phyloP scores from a whole-genome alignment of 768 basidiomycete genomes.

The Panus rudis region DNA sequence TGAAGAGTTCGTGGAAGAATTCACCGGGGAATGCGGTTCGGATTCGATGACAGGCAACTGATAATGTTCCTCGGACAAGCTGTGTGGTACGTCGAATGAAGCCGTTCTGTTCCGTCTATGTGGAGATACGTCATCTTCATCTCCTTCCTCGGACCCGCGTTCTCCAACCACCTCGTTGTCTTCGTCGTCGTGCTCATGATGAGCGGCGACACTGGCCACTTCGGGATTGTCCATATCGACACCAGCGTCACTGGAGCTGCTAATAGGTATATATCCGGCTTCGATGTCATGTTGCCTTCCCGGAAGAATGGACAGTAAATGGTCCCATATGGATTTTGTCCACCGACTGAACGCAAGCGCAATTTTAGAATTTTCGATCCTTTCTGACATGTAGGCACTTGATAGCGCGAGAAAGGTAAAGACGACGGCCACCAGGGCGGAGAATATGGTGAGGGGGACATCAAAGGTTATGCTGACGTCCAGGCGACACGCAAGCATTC shows the following conservation, averaged over 20 bases:
- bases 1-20: too few relatives aligned
- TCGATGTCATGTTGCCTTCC: slow-evolving; percentile 8
- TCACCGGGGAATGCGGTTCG: too few relatives aligned
- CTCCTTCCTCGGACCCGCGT: too few relatives aligned
- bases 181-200: slow-evolving; percentile 5
- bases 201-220: slow-evolving; percentile 2
- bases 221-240: slow-evolving; percentile 2
- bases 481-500: slow-evolving; percentile 23
- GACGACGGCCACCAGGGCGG: slow-evolving; percentile 19
- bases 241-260: background rate
- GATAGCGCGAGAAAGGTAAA: slow-evolving; percentile 24
- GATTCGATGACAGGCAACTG: too few relatives aligned
- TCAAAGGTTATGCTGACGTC: slow-evolving; percentile 20
- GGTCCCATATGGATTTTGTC: slow-evolving; percentile 5
- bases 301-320: slow-evolving; percentile 4
- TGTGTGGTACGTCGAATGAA: too few relatives aligned
- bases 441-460: slow-evolving; percentile 17
- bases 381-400: slow-evolving; percentile 15
- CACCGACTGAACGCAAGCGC: background rate
- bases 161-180: slow-evolving; percentile 6
- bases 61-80: too few relatives aligned
- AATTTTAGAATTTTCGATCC: slow-evolving; percentile 10
- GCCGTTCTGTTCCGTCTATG: too few relatives aligned
- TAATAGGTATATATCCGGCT: slow-evolving; percentile 11
- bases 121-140: background rate